phyloP scores from a whole-genome alignment of 2,329 filamentous ascomycete species.

The Fusarium sp. region DNA sequence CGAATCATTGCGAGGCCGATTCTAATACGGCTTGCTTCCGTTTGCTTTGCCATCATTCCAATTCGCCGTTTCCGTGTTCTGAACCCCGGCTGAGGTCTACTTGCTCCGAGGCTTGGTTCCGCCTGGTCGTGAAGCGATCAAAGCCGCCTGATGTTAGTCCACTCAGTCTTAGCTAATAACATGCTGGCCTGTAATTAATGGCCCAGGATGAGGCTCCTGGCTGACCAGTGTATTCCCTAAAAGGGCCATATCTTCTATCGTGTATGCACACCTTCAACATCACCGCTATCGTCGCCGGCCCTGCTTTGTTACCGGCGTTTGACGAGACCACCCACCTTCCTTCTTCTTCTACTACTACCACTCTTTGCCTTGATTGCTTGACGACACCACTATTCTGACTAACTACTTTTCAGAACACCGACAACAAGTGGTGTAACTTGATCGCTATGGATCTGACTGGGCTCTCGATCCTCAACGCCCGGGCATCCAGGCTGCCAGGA shows the following conservation, averaged over 20 bases:
- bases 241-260: constrained; percentile 44
- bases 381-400: constrained; percentile 15
- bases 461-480: constrained; percentile 63
- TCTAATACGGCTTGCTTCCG: constrained; percentile 41
- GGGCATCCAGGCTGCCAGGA: constrained; percentile 57
- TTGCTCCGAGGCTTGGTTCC: constrained; percentile 41
- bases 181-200: constrained; percentile 41
- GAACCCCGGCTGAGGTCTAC: constrained; percentile 33
- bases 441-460: constrained; percentile 47
- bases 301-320: constrained; percentile 23
- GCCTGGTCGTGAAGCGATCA: constrained; percentile 42
- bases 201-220: constrained; percentile 43
- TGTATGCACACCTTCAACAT: constrained; percentile 27
- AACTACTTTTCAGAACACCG: constrained; percentile 7
- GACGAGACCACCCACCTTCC: constrained; percentile 21
- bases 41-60: constrained; percentile 41
- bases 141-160: constrained; percentile 49
- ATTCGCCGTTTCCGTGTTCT: constrained; percentile 43
- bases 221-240: constrained; percentile 44
- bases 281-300: constrained; percentile 19
- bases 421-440: constrained; percentile 4
- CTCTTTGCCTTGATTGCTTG: constrained; percentile 7
- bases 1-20: constrained; percentile 46
- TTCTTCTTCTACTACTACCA: background rate
- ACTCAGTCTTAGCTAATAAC: constrained; percentile 47